Evolutionary conservation across 352 stramenopile genomes (phyloP), one percentile per base, ranked within the genome.

Genomic region (Pythium folliculosum): DNA sequence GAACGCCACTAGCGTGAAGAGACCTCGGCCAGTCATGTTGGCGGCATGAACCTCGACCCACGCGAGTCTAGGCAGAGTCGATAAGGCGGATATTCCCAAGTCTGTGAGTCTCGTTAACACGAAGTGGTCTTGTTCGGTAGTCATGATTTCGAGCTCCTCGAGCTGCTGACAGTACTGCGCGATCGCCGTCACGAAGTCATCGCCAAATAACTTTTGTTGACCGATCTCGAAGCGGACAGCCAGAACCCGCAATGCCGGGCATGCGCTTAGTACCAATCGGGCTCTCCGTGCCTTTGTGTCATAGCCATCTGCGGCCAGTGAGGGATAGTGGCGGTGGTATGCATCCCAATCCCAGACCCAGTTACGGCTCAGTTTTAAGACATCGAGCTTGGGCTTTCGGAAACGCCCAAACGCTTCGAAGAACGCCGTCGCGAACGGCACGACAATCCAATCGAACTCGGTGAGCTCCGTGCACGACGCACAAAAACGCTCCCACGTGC

Each of bases 401-500:
- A 40, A 58, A 17, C 12, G 16, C 3, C 16, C 30, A 65, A 65
- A 65, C 21, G 59, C 53, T 35, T 57, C 47, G 37, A 58, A 65
- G 21, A 65, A 65, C 32, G 19, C 9, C 19, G 45, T 58, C 35
- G 59, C 48, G 21, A 50, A 58, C 13, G 59, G 59, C 47, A 57
- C 45, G 2, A 51, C 14, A 10, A 49, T 13, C 59, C 59, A 65
- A 48, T 56, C 23, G 13, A 48, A 59, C n/a, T 38, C 43, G 6
- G 14, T 2, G 4, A 65, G 47, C 0, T 60, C 37, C 21, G 65
- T 58, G 23, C 78, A 84, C 9, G 56, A 65, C 19, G 47, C 50
- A 45, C 78, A 87, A 47, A 87, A 89, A 1, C 23, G 44, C 10
- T 73, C 77, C 78, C 81, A 89, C 5, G 77, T 64, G 6, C 69